These are phyloP conservation scores for Debaryomyces robertsiae DNA, from an alignment of 1,139 yeast species.

Conservation along the genomic window DNA sequence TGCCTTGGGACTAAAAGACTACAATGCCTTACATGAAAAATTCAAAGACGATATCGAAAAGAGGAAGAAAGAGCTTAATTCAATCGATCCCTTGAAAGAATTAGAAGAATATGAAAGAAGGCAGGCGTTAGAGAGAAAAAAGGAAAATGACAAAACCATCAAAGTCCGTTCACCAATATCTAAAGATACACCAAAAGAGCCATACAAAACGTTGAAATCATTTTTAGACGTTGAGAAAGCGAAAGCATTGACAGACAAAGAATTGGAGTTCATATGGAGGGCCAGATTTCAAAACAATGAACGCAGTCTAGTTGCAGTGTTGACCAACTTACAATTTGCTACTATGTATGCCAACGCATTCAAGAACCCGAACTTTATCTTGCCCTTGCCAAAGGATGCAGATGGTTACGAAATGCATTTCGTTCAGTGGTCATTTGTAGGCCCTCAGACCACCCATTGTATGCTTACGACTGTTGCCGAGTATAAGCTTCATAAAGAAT, in stretches of 20 bases:
- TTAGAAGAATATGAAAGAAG: constrained; percentile 57
- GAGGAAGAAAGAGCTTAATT: constrained; percentile 57
- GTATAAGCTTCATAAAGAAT: constrained; percentile 87
- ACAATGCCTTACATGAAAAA: constrained; percentile 65
- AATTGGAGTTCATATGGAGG: constrained; percentile 85
- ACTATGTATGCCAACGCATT: constrained; percentile 68
- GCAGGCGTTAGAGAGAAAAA: constrained; percentile 34
- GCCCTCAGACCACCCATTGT: constrained; percentile 83
- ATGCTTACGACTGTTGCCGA: constrained; percentile 91
- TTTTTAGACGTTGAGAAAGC: constrained; percentile 73
- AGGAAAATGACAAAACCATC: constrained; percentile 62
- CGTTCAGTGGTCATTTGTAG: constrained; percentile 92
- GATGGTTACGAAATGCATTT: constrained; percentile 83
- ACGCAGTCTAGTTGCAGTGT: constrained; percentile 63
- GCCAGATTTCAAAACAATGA: constrained; percentile 74
- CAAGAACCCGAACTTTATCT: constrained; percentile 70
- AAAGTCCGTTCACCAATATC: constrained; percentile 59
- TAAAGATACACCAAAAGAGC: constrained; percentile 46
- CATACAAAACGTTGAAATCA: constrained; percentile 72
- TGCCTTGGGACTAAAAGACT: constrained; percentile 39
- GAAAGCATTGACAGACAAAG: constrained; percentile 55
- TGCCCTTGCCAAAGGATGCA: constrained; percentile 63
- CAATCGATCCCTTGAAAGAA: constrained; percentile 70
- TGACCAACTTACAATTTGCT: constrained; percentile 58
- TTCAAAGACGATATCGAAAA: constrained; percentile 62